Evolutionary conservation across 345 rosid species (phyloP).

Genomic region (Trapa bicornis): DNA sequence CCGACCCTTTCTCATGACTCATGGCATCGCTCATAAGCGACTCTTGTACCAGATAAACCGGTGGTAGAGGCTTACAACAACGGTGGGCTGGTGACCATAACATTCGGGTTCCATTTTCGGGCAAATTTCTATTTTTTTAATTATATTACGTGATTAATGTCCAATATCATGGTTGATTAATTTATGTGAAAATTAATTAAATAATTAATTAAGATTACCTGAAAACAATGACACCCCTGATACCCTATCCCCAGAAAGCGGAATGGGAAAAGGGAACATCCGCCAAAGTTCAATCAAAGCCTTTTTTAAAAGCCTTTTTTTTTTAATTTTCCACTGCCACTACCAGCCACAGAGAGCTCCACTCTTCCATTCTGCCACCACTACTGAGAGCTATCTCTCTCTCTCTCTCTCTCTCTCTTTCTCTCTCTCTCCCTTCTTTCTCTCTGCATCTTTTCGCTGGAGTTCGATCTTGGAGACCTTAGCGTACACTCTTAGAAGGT

Average conservation of each 20-base stretch:
- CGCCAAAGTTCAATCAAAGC: neutral
- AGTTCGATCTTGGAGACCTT: constrained; percentile 40
- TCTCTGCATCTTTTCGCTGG: constrained; percentile 10
- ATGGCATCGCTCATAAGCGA: neutral
- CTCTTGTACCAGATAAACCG: too few relatives aligned
- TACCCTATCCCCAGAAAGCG: neutral
- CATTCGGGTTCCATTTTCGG: too few relatives aligned
- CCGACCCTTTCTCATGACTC: neutral
- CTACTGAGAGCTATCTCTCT: neutral
- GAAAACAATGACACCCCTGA: neutral
- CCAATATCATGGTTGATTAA: too few relatives aligned
- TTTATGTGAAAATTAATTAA: neutral
- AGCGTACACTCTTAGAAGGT: neutral
- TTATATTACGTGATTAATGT: too few relatives aligned
- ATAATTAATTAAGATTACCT: neutral
- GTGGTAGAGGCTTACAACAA: too few relatives aligned
- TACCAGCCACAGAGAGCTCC: neutral
- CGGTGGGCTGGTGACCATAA: too few relatives aligned
- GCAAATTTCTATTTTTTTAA: too few relatives aligned
- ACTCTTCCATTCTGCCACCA: neutral
- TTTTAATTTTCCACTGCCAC: neutral
- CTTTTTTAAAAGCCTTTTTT: neutral
- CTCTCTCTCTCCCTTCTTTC: neutral
- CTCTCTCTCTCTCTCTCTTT: neutral
- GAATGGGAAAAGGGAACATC: neutral